Evolutionary conservation across 331 rosid genomes (phyloP).

Genomic region (Rhamnella rubrinervis): DNA sequence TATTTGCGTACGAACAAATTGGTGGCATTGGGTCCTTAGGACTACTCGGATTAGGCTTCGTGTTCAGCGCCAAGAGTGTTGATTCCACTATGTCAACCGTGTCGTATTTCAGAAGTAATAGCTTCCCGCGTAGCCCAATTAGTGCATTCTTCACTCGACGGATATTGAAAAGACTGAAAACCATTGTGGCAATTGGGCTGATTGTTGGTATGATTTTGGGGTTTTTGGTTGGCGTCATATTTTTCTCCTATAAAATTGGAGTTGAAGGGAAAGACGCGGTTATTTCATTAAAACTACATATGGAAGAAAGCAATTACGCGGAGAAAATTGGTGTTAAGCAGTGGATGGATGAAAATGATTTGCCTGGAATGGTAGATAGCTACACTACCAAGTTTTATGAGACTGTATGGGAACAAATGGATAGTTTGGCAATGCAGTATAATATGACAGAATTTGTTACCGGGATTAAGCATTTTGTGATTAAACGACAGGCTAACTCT

Average conservation of each 20-base stretch:
- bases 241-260: slow-evolving; percentile 91
- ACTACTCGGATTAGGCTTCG: slow-evolving; percentile 59
- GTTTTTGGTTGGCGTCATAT: slow-evolving; percentile 60
- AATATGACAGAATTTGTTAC: slow-evolving; percentile 81
- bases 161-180: slow-evolving; percentile 61
- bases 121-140: slow-evolving; percentile 63
- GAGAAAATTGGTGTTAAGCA: slow-evolving; percentile 78
- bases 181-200: slow-evolving; percentile 75
- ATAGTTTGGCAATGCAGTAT: slow-evolving; percentile 83
- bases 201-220: slow-evolving; percentile 80
- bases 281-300: slow-evolving; percentile 71
- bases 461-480: slow-evolving; percentile 81
- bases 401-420: slow-evolving; percentile 80
- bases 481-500: slow-evolving; percentile 40
- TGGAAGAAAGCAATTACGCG: slow-evolving; percentile 79
- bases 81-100: slow-evolving; percentile 81
- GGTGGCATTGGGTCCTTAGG: slow-evolving; percentile 61
- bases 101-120: slow-evolving; percentile 58
- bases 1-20: slow-evolving; percentile 63
- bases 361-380: slow-evolving; percentile 79
- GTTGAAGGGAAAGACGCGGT: slow-evolving; percentile 94
- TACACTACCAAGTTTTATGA: slow-evolving; percentile 72
- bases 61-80: slow-evolving; percentile 63
- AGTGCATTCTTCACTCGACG: slow-evolving; percentile 71
- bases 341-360: slow-evolving; percentile 98